Evolutionary conservation across 257 asterid genomes (phyloP).

Genomic region (Linderniella brevidens): DNA sequence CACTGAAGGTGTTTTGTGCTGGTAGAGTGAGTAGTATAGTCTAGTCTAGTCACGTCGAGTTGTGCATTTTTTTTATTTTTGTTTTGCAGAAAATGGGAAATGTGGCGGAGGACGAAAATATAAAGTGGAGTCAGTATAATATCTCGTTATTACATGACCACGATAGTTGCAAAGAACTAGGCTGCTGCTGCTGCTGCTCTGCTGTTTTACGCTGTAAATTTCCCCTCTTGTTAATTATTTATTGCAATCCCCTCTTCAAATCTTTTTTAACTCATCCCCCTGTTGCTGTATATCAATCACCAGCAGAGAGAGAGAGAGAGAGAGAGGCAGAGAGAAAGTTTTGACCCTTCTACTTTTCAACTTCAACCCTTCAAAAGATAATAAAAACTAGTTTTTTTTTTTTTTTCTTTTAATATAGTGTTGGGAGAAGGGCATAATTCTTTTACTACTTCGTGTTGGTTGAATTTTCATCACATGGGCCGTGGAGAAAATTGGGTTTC

Average conservation of each 20-base stretch:
- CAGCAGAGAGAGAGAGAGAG: no score
- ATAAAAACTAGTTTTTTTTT: conserved; percentile 8
- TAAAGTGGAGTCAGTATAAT: conserved; percentile 16
- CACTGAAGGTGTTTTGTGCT: conserved; percentile 12
- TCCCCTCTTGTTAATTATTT: not conserved
- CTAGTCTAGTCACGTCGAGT: conserved; percentile 44
- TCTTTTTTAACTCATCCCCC: no score
- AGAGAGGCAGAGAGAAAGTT: no score
- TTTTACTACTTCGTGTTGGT: conserved; percentile 19
- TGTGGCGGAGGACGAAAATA: conserved; percentile 12
- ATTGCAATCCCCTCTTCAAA: not conserved
- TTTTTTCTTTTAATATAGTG: no score
- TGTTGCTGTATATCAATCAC: no score
- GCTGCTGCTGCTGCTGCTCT: conserved; percentile 7
- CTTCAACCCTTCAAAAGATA: no score
- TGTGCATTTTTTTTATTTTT: conserved; percentile 22
- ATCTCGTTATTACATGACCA: conserved; percentile 18
- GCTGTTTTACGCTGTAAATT: not conserved
- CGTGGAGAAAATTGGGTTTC: conserved; percentile 15
- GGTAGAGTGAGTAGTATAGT: not conserved
- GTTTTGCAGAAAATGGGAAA: conserved; percentile 41
- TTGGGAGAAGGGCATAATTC: conserved; percentile 14
- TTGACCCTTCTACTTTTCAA: no score
- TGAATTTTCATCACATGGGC: conserved; percentile 21
- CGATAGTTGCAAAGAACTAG: conserved; percentile 28